Evolutionary conservation across 345 rosid species (phyloP).

Genomic region (Combretum micranthum): DNA sequence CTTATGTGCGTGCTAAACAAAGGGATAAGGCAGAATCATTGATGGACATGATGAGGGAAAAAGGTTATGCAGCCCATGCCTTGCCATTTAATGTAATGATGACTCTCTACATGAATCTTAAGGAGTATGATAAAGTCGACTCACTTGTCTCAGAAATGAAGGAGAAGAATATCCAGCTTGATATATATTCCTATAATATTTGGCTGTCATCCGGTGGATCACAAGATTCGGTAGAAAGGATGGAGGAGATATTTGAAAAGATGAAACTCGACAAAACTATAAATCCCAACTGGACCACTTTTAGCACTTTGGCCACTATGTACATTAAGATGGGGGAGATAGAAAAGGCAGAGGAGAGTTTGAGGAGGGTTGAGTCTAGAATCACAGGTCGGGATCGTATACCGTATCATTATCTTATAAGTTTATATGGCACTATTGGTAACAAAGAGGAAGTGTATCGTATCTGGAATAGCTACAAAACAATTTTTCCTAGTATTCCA

Average conservation of each 20-base stretch:
- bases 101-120: constrained; percentile 88
- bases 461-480: constrained; percentile 75
- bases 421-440: constrained; percentile 68
- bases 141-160: constrained; percentile 65
- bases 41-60: constrained; percentile 56
- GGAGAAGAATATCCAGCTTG: constrained; percentile 58
- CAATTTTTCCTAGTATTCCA: constrained; percentile 65
- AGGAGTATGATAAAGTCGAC: constrained; percentile 68
- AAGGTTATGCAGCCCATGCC: constrained; percentile 50
- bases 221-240: constrained; percentile 52
- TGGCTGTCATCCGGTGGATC: constrained; percentile 84
- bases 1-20: constrained; percentile 52
- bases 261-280: constrained; percentile 57
- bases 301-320: constrained; percentile 88
- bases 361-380: constrained; percentile 73
- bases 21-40: constrained; percentile 68
- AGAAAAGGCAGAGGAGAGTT: constrained; percentile 77
- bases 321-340: constrained; percentile 65
- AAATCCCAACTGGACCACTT: constrained; percentile 86
- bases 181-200: constrained; percentile 85
- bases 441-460: constrained; percentile 65
- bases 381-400: constrained; percentile 73
- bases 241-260: constrained; percentile 72
- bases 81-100: constrained; percentile 95
- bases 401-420: constrained; percentile 83